Conservation (phyloP, 2,329 filamentous ascomycete species). For the Ophiocordyceps robertsii region DNA sequence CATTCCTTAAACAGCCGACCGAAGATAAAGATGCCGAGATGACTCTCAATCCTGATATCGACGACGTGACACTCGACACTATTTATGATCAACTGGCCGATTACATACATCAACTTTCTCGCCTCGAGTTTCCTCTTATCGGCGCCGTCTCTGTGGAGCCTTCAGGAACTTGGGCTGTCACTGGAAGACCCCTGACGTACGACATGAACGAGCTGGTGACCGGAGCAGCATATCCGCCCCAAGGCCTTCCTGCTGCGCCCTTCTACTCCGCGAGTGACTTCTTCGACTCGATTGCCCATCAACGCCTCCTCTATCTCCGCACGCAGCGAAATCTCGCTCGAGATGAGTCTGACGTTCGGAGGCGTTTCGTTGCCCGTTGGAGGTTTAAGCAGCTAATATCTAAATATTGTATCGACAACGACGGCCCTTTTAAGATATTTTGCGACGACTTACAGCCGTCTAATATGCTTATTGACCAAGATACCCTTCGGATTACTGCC, state of each 20-base stretch:
- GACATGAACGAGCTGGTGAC: constrained; percentile 23
- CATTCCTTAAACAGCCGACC: constrained; percentile 11
- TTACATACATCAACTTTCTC: constrained; percentile 15
- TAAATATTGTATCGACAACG: constrained; percentile 14
- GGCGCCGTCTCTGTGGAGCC: constrained; percentile 18
- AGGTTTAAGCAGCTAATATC: constrained; percentile 17
- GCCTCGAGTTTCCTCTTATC: constrained; percentile 15
- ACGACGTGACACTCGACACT: constrained; percentile 7
- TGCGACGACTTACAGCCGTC: not conserved
- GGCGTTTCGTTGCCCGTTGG: constrained; percentile 17
- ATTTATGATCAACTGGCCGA: constrained; percentile 12
- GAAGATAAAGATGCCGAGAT: constrained; percentile 5
- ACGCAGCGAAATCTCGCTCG: not conserved
- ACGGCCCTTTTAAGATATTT: constrained; percentile 14
- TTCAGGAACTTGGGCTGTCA: constrained; percentile 15
- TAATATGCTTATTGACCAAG: not conserved
- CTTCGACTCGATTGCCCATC: constrained; percentile 7
- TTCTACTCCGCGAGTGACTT: constrained; percentile 20
- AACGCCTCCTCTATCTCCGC: constrained; percentile 10
- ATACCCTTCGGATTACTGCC: constrained; percentile 40
- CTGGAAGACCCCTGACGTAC: constrained; percentile 20
- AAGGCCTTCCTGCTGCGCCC: constrained; percentile 8
- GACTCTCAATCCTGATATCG: constrained; percentile 8
- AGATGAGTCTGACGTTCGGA: not conserved
- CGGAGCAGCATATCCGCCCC: not conserved